Evolutionary conservation across 2,329 filamentous ascomycete species (phyloP), one percentile per base, ranked within the genome.

Genomic region (Hymenoscyphus occultus): DNA sequence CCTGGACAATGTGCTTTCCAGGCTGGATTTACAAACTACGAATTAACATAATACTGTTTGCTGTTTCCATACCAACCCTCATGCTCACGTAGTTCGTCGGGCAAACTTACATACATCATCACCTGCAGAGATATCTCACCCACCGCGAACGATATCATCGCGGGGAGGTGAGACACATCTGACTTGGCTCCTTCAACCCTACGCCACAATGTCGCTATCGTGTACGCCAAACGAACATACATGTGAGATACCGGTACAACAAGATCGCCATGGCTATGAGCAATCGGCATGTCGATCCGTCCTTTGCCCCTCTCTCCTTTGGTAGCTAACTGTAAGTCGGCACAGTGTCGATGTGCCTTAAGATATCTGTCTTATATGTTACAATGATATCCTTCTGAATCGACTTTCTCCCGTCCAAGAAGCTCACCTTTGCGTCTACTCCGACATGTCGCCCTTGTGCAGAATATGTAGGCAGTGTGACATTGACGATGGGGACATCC

Each of bases 391-490:
- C 19, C 35, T 16, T 60, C 39, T 16, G 28, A 32, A 28, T 57
- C 35, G 28, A 28, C 2, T 28, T 51, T 22, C 45, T 16, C 19
- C 2, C 51, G 1, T 57, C n/a, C n/a, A 51, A 51, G 54, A 28
- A 57, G 22, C 35, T 35, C 54, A 31, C 22, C 54, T 57, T 39
- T 16, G 28, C 54, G 54, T 57, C 54, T 57, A 28, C 28, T 28
- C 28, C 28, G 54, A 57, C 54, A 14, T 32, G 54, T 7, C 54
- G 16, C 32, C 28, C 54, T 14, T 57, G 45, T 51, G 45, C 45
- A 51, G n/a, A 51, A 51, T 51, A 42, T 42, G 42, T 48, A 51
- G 45, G n/a, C n/a, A 51, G 45, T n/a, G 45, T 51, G 19, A 51
- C 45, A 51, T 51, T 51, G 22, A 51, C 22, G n/a, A 51, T 51